Evolutionary conservation across 441 rosid species (phyloP), one percentile per base, ranked within the genome.

Genomic region (Adansonia rubrostipa): DNA sequence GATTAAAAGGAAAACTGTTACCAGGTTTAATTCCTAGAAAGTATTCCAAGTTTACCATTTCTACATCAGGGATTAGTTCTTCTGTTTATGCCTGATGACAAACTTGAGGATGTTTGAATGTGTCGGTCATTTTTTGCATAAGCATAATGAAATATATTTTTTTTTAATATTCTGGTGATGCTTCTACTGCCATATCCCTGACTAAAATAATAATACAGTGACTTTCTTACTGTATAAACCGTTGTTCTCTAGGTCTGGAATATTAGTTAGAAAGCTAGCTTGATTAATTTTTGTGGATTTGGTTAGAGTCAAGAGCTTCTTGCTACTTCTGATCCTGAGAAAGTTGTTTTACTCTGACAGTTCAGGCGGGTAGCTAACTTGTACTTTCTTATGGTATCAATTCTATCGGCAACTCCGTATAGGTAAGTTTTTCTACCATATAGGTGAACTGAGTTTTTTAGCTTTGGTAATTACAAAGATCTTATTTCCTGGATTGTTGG

Each of bases 351-450:
- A 36, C 71, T 71, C 80, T 91, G 90, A 86, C 99, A 97, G 99
- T 97, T 97, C 87, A 93, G 99, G 88, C 97, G 99, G 88, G 98
- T 97, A 75, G 99, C 99, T 40, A 97, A 95, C 80, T 85, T 91
- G 67, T 97, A 95, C 91, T 97, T 95, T 84, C 97, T 96, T 82
- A 86, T 92, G 86, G 92, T 95, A 79, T 91, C 99, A 67, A 92
- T 92, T 83, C 85, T 97, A 77, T 97, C 99, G 9, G 87, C 92
- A 84, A 95, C 97, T 57, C 98, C 99, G 28, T 93, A 95, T 84
- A 97, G 99, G 99, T 95, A 87, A 72, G 75, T 62, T 22, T 17
- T 68, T 70, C 53, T 10, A 28, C 69, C 14, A 28, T 62, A 19
- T 50, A 10, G 47, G 20, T 75, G 54, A n/a, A 74, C 40, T 40